phyloP scores from a whole-genome alignment of 2,329 filamentous ascomycete genomes.

The Capronia americana region DNA sequence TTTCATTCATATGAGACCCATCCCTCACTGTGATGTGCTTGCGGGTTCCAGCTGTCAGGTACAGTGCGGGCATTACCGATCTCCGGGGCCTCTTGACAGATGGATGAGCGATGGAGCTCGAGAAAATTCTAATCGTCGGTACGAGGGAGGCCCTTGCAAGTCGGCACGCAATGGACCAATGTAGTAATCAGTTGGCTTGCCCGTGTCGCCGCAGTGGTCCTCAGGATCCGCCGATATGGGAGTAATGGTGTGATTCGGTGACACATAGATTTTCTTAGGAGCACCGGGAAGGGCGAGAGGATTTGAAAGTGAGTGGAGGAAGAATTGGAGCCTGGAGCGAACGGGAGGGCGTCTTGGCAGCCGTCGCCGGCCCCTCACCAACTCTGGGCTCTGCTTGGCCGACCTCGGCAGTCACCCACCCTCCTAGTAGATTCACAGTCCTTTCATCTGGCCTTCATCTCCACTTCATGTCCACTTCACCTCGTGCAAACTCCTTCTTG shows the following conservation, averaged over 20 bases:
- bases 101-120: slow-evolving; percentile 1
- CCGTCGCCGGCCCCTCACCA: not conserved
- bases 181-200: not conserved
- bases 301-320: slow-evolving; percentile 5
- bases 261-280: not conserved
- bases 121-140: slow-evolving; percentile 2
- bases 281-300: not conserved
- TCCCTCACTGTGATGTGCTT: not conserved
- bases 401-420: not conserved
- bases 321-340: not conserved
- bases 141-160: not conserved
- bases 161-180: not conserved
- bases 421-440: not conserved
- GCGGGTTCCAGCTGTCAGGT: not conserved
- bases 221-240: not conserved
- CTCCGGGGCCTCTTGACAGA: not conserved
- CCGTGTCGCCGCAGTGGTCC: not conserved
- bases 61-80: not conserved
- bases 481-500: not conserved
- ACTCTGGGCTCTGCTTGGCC: not conserved
- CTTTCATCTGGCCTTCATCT: not conserved
- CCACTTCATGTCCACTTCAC: not conserved
- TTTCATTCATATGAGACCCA: not conserved
- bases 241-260: not conserved
- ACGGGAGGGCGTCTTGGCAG: not conserved